phyloP scores from a whole-genome alignment of 2,329 filamentous ascomycete species.

The Colletotrichum kahawae region DNA sequence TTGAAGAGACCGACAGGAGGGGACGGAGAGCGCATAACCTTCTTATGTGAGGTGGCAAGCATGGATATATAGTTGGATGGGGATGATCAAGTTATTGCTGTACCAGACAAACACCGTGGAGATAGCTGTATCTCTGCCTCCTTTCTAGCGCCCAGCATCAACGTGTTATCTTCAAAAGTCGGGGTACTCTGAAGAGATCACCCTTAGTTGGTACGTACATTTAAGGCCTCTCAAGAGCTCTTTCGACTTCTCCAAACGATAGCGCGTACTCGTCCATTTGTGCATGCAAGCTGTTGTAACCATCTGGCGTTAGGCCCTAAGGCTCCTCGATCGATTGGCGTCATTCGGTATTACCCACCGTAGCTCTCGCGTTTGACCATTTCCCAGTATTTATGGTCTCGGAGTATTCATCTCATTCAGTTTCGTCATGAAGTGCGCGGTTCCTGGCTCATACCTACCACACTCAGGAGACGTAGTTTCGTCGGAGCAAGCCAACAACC shows the following conservation, averaged over 20 bases:
- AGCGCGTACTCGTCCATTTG: no score
- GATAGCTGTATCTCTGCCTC: neutral
- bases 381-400: neutral
- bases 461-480: neutral
- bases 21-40: neutral
- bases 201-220: neutral
- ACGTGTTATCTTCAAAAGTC: fast-evolving
- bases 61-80: fast-evolving
- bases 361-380: no score
- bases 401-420: fast-evolving
- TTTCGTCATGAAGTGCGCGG: fast-evolving
- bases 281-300: neutral
- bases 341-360: fast-evolving
- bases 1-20: neutral
- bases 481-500: neutral
- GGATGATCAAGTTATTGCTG: no score
- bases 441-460: neutral
- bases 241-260: neutral
- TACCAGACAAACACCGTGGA: no score
- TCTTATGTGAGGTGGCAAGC: neutral
- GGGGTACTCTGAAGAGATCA: neutral
- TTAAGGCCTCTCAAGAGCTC: fast-evolving
- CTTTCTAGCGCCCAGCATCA: neutral
- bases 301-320: fast-evolving
- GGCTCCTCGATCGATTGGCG: neutral